phyloP scores from a whole-genome alignment of 2,329 filamentous ascomycete species.

The Grosmannia serpens region DNA sequence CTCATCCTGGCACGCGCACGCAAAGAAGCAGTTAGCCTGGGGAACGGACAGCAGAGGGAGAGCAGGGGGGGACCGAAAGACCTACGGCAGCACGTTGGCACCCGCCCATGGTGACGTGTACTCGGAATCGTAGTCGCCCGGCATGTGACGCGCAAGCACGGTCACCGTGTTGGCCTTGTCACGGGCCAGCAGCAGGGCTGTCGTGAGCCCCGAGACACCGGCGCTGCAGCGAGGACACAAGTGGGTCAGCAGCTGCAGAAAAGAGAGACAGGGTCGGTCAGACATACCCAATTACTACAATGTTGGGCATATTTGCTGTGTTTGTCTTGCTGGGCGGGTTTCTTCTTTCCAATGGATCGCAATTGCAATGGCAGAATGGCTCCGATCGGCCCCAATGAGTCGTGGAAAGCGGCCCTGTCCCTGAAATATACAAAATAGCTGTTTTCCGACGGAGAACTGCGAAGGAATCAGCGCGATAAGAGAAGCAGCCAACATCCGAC shows the following conservation, averaged over 20 bases:
- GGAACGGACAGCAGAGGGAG: neutral
- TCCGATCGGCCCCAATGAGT: too few relatives aligned
- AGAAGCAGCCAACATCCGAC: neutral
- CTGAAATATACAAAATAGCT: neutral
- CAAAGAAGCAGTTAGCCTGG: conserved; percentile 1
- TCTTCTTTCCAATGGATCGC: neutral
- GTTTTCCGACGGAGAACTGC: neutral
- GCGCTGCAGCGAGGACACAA: conserved; percentile 20
- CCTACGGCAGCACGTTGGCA: conserved; percentile 65
- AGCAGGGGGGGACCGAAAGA: conserved; percentile 12
- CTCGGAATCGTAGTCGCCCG: conserved; percentile 83
- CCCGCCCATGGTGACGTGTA: conserved; percentile 87
- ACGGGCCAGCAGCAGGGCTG: conserved; percentile 35
- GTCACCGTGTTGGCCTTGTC: conserved; percentile 28
- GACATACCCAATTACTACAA: conserved; percentile 25
- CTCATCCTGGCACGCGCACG: conserved; percentile 28
- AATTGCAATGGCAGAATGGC: neutral
- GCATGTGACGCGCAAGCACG: conserved; percentile 66
- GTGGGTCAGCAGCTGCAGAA: neutral
- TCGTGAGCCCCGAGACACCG: conserved; percentile 40
- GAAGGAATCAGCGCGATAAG: neutral
- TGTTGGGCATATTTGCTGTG: conserved; percentile 18
- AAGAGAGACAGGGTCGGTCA: neutral
- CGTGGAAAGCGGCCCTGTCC: neutral
- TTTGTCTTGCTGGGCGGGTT: neutral